These are phyloP conservation scores for Komagataella ulmi DNA, from an alignment of 805 yeast genomes.

Conservation along the genomic window DNA sequence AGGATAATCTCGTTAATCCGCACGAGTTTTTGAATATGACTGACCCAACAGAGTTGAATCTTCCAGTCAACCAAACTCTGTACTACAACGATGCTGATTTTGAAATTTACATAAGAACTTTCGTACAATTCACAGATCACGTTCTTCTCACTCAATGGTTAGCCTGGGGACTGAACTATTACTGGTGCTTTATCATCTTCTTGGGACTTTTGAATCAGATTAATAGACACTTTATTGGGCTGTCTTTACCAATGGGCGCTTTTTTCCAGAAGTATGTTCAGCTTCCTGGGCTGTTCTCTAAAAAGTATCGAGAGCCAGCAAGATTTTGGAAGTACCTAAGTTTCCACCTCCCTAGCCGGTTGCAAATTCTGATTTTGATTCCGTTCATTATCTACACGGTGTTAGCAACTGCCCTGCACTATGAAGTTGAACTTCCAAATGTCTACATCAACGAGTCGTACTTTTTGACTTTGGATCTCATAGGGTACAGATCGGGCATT, in stretches of 20 bases:
- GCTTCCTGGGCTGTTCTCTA: constrained; percentile 1
- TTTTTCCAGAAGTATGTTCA: constrained; percentile 2
- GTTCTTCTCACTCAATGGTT: constrained; percentile 23
- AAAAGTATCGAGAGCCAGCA: not conserved
- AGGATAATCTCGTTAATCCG: constrained; percentile 10
- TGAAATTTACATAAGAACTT: constrained; percentile 18
- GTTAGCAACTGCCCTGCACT: constrained; percentile 21
- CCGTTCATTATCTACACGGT: constrained; percentile 17
- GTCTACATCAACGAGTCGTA: constrained; percentile 19
- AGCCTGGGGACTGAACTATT: constrained; percentile 32
- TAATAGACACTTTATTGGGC: not conserved
- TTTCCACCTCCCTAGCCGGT: constrained; percentile 7
- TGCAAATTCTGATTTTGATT: constrained; percentile 14
- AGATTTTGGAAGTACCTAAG: not conserved
- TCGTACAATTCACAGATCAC: constrained; percentile 22
- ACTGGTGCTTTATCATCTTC: constrained; percentile 22
- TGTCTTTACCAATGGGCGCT: not conserved
- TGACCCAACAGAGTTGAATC: constrained; percentile 9
- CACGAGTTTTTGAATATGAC: constrained; percentile 19
- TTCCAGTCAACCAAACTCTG: constrained; percentile 18
- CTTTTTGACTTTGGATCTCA: constrained; percentile 15
- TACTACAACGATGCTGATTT: constrained; percentile 17
- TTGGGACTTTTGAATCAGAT: constrained; percentile 18
- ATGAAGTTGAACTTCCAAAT: constrained; percentile 21
- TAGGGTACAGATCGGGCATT: constrained; percentile 43